Percentiles rank a stretch among this genome's conserved stretches.
phyloP scores from a whole-genome alignment of 768 basidiomycete species.

The Sporobolomyces pararoseus region DNA sequence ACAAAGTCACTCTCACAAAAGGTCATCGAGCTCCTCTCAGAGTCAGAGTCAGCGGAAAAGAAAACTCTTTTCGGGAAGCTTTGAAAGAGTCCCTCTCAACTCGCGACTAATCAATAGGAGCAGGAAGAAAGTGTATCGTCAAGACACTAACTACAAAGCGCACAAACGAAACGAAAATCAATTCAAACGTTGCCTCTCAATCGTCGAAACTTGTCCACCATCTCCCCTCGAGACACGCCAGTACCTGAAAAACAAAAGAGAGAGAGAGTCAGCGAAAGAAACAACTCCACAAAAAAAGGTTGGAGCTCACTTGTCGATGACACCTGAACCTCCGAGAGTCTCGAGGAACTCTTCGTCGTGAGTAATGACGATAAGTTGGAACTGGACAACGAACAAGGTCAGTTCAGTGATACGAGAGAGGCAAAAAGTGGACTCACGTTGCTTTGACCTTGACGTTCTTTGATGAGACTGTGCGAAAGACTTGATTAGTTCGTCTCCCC shows the following conservation, averaged over 20 bases:
- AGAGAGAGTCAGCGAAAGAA: no score
- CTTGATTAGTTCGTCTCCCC: neutral
- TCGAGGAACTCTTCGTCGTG: constrained; percentile 93
- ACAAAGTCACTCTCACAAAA: no score
- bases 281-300: no score
- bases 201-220: constrained; percentile 37
- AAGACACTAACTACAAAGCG: no score
- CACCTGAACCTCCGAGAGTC: constrained; percentile 80
- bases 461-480: constrained; percentile 68
- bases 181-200: constrained; percentile 37
- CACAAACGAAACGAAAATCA: no score
- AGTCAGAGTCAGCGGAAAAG: no score
- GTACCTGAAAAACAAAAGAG: constrained; percentile 9
- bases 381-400: constrained; percentile 14
- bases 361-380: constrained; percentile 94
- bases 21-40: no score
- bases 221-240: constrained; percentile 37
- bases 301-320: constrained; percentile 76
- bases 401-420: neutral
- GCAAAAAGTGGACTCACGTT: constrained; percentile 53
- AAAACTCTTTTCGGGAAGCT: no score
- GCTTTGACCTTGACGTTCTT: constrained; percentile 77
- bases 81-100: no score
- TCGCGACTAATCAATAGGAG: neutral
- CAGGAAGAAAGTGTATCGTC: no score